Evolutionary conservation across 2,329 filamentous ascomycete genomes (phyloP).

Genomic region (Fusarium vanettenii): DNA sequence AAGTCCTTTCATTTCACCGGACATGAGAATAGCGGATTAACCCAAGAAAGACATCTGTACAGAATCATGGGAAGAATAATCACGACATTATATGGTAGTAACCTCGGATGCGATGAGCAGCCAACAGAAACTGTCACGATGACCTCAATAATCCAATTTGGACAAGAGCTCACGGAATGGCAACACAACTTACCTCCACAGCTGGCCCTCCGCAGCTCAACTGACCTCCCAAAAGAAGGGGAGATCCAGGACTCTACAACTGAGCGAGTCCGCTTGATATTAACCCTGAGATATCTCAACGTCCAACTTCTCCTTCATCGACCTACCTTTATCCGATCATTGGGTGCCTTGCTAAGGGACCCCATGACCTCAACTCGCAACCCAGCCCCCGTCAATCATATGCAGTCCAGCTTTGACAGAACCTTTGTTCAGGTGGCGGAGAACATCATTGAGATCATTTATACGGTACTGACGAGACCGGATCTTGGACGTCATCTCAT

Average conservation of each 20-base stretch:
- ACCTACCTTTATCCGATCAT: neutral
- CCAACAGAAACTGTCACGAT: neutral
- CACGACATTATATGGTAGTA: neutral
- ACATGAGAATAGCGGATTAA: neutral
- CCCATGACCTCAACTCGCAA: neutral
- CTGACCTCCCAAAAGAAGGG: neutral
- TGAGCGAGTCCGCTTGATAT: neutral
- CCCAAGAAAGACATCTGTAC: neutral
- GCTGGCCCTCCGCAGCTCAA: neutral
- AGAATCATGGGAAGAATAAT: neutral
- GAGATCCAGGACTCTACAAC: neutral
- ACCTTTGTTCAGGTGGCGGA: neutral
- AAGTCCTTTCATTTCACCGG: neutral
- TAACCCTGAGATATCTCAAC: neutral
- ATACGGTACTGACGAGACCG: neutral
- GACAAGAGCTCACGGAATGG: neutral
- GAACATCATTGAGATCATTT: neutral
- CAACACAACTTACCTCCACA: neutral
- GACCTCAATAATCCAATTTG: neutral
- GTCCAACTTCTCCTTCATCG: neutral
- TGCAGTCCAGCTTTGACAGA: neutral
- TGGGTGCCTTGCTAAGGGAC: neutral
- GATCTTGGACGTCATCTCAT: neutral
- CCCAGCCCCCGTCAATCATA: neutral
- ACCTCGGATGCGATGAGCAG: neutral